Conservation (phyloP, 2,329 filamentous ascomycete species). For the Acrodontium crateriforme region DNA sequence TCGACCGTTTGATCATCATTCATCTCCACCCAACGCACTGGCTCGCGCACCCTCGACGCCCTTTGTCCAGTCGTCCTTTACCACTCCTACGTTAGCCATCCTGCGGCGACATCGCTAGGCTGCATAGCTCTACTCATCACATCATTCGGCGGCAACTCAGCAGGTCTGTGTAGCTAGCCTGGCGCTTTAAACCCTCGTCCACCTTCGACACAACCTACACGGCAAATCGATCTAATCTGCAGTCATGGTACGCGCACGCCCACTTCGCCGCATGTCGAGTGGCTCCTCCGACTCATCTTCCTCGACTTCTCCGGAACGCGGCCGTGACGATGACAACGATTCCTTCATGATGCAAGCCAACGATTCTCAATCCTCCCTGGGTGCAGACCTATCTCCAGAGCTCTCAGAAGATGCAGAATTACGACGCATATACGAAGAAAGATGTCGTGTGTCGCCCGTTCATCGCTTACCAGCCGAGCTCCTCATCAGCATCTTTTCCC, state of each 20-base stretch:
- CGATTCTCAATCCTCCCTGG: constrained; percentile 85
- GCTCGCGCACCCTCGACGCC: no score
- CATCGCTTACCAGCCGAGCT: constrained; percentile 84
- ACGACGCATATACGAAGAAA: constrained; percentile 41
- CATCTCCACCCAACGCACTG: no score
- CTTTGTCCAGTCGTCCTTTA: no score
- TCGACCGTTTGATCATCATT: no score
- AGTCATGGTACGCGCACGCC: constrained; percentile 17
- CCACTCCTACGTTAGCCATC: no score
- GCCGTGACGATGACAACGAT: constrained; percentile 83
- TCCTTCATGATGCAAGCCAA: constrained; percentile 73
- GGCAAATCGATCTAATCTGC: no score
- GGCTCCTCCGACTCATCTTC: constrained; percentile 41
- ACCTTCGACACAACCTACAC: no score
- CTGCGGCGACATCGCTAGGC: no score
- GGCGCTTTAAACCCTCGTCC: no score
- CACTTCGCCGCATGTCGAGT: constrained; percentile 18
- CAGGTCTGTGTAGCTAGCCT: no score
- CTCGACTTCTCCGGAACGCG: constrained; percentile 59
- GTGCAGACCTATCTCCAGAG: constrained; percentile 44
- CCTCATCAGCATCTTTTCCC: constrained; percentile 81
- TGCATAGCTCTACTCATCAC: no score
- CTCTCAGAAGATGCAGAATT: constrained; percentile 54
- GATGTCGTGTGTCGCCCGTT: constrained; percentile 61
- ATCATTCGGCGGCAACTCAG: no score